Conservation (phyloP, 2,329 filamentous ascomycete species). For the Talaromyces atroroseus region DNA sequence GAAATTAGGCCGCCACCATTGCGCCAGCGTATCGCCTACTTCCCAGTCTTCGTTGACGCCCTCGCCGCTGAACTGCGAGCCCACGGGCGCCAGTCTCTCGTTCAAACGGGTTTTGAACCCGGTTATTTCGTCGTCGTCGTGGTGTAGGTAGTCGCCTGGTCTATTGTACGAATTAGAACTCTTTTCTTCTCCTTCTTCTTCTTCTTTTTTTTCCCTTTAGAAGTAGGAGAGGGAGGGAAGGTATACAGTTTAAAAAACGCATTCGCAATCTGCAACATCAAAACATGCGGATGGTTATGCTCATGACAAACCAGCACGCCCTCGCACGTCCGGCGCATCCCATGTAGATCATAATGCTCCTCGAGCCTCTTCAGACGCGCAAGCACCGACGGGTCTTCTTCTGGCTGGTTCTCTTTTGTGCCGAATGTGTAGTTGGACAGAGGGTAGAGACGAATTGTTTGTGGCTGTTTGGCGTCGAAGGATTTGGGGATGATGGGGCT, state of each 20-base stretch:
- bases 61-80: slow-evolving; percentile 71
- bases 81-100: slow-evolving; percentile 88
- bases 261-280: slow-evolving; percentile 99
- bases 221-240: background rate
- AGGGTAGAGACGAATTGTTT: slow-evolving; percentile 85
- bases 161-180: slow-evolving; percentile 32
- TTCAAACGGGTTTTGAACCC: slow-evolving; percentile 94
- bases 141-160: slow-evolving; percentile 87
- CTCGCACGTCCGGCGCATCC: slow-evolving; percentile 96
- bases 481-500: slow-evolving; percentile 70
- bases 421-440: slow-evolving; percentile 98
- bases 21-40: slow-evolving; percentile 87
- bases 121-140: slow-evolving; percentile 79
- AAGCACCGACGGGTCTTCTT: slow-evolving; percentile 93
- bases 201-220: no score
- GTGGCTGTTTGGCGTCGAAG: slow-evolving; percentile 85
- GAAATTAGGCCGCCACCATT: slow-evolving; percentile 99
- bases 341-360: slow-evolving; percentile 85
- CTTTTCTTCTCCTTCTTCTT: no score
- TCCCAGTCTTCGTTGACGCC: slow-evolving; percentile 91
- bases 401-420: slow-evolving; percentile 95
- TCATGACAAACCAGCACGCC: slow-evolving; percentile 97
- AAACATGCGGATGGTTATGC: slow-evolving; percentile 96
- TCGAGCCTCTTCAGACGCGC: slow-evolving; percentile 90
- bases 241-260: slow-evolving; percentile 91